phyloP scores from a whole-genome alignment of 2,329 filamentous ascomycete species.

The Esteya vermicola region DNA sequence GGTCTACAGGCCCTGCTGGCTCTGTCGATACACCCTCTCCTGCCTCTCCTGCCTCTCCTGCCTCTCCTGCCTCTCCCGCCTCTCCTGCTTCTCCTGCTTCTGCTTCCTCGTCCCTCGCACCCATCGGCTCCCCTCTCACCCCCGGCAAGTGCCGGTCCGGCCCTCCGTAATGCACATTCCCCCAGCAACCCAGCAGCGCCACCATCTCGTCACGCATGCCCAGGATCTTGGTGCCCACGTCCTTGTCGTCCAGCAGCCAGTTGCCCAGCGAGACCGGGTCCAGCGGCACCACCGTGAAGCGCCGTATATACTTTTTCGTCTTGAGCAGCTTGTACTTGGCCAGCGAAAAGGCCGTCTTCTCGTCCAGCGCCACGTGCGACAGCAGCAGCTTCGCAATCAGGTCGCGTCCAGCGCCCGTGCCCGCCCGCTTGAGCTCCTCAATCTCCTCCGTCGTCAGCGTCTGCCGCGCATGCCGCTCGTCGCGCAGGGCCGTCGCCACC shows the following conservation, averaged over 20 bases:
- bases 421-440: slow-evolving; percentile 59
- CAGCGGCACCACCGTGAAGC: slow-evolving; percentile 74
- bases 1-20: no score
- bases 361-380: slow-evolving; percentile 76
- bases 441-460: slow-evolving; percentile 41
- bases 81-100: background rate
- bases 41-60: no score
- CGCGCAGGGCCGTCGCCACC: no score
- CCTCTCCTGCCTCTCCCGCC: background rate
- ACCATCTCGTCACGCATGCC: slow-evolving; percentile 77
- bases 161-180: slow-evolving; percentile 67
- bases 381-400: slow-evolving; percentile 86
- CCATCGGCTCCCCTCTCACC: slow-evolving; percentile 8
- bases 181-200: slow-evolving; percentile 74
- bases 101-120: slow-evolving; percentile 13
- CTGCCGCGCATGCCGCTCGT: slow-evolving; percentile 37
- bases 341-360: slow-evolving; percentile 87
- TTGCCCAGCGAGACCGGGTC: slow-evolving; percentile 64
- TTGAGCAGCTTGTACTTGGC: slow-evolving; percentile 95
- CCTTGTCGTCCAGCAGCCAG: slow-evolving; percentile 68
- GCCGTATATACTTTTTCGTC: slow-evolving; percentile 79
- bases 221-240: slow-evolving; percentile 58
- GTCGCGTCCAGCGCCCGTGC: slow-evolving; percentile 67
- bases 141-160: slow-evolving; percentile 13
- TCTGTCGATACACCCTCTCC: no score